These are phyloP conservation scores for Infundibulicybe gibba DNA, from an alignment of 768 basidiomycete genomes.

Conservation along the genomic window DNA sequence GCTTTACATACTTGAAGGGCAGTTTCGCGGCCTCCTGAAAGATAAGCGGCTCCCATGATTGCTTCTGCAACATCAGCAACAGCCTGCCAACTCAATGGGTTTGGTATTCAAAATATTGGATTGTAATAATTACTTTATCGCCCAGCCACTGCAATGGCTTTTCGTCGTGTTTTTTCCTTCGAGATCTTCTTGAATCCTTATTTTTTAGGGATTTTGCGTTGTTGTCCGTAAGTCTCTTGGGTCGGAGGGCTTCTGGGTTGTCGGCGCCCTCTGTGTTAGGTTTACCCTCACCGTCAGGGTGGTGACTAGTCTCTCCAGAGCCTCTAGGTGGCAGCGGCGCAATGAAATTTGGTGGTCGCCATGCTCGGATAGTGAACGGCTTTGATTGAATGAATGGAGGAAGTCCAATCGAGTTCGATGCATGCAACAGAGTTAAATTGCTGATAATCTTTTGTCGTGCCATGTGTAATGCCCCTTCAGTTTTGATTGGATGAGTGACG, in stretches of 20 bases:
- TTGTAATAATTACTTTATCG: conserved; percentile 59
- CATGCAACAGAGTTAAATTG: conserved; percentile 61
- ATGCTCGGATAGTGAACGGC: conserved; percentile 62
- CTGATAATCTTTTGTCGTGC: conserved; percentile 69
- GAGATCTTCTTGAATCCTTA: conserved; percentile 32
- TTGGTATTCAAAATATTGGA: neutral
- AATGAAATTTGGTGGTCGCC: conserved; percentile 52
- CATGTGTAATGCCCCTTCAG: conserved; percentile 66
- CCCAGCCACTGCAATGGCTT: conserved; percentile 50
- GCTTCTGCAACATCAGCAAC: conserved; percentile 86
- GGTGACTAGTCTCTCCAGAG: neutral
- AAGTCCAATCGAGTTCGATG: conserved; percentile 54
- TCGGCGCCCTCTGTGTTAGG: neutral
- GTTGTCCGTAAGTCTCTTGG: conserved; percentile 8
- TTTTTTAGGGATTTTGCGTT: conserved; percentile 26
- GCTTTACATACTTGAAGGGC: conserved; percentile 64
- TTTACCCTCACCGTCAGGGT: neutral
- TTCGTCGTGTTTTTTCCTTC: conserved; percentile 13
- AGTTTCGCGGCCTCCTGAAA: conserved; percentile 65
- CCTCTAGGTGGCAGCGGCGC: neutral
- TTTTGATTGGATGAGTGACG: conserved; percentile 58
- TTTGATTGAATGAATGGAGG: conserved; percentile 73
- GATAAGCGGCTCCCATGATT: conserved; percentile 78
- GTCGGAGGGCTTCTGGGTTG: neutral
- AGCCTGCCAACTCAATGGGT: conserved; percentile 36